Conservation (phyloP, 768 basidiomycete genomes). For the Trichaptum fuscoviolaceum region DNA sequence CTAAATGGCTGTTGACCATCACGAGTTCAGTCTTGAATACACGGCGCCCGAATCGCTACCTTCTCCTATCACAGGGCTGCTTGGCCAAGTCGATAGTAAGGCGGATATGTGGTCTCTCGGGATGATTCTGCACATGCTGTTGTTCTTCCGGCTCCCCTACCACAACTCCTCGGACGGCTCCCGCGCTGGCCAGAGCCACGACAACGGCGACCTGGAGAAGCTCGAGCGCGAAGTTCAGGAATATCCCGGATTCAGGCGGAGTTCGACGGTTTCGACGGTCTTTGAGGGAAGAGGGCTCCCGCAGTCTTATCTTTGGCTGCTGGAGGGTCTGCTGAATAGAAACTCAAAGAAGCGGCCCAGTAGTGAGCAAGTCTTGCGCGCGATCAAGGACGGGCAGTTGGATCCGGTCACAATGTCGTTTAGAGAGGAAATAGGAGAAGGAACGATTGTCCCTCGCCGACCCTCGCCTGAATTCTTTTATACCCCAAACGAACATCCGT, state of each 20-base stretch:
- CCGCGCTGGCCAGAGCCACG: constrained; percentile 38
- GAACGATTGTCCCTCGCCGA: neutral
- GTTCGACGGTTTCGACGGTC: constrained; percentile 40
- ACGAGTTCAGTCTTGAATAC: constrained; percentile 64
- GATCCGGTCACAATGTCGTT: constrained; percentile 21
- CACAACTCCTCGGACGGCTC: constrained; percentile 55
- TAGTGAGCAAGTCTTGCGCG: constrained; percentile 64
- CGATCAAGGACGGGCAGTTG: constrained; percentile 69
- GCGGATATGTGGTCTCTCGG: constrained; percentile 97
- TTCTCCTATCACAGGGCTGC: constrained; percentile 55
- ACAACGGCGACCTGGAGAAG: constrained; percentile 57
- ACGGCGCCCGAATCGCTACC: constrained; percentile 85
- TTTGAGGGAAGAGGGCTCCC: constrained; percentile 75
- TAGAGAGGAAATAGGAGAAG: neutral
- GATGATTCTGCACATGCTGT: constrained; percentile 90
- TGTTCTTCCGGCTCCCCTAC: constrained; percentile 90
- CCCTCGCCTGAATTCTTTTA: constrained; percentile 13
- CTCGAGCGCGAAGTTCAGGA: constrained; percentile 67
- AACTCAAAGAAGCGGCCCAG: constrained; percentile 58
- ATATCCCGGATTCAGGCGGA: constrained; percentile 73
- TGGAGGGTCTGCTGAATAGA: constrained; percentile 67
- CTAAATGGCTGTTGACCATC: constrained; percentile 2
- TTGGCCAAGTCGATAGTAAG: constrained; percentile 75
- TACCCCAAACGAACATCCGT: constrained; percentile 23
- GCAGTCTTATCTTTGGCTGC: constrained; percentile 59